Base-by-base conservation (phyloP, 2,329 filamentous ascomycete species). In the Rutstroemia sp. region DNA sequence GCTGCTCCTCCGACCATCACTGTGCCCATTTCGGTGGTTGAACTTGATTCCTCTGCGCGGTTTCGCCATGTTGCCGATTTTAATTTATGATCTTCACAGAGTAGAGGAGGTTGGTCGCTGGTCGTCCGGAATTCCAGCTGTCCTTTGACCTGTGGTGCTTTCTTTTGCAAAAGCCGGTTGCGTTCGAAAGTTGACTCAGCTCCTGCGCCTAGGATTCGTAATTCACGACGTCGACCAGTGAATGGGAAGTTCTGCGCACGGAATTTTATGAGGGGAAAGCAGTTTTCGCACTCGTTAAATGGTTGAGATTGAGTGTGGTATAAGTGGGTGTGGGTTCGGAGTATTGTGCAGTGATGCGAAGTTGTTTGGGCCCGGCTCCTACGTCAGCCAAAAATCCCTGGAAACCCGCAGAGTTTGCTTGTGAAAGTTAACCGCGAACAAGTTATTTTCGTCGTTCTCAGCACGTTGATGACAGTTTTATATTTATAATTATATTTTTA, bases 1-100 rank as follows among this genome's bases (percentile, higher is more conserved):
- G 77, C 85, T 88, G 57, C 81, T 79, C 65, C 86, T 83, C 64
- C 83, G 78, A 16, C 67, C 69, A 61, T 71, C 68, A 45, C 67
- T 59, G 44, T 65, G 61, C 18, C 67, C 66, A 64, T 67, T 69
- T n/a, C 69, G 58, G 57, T 69, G 69, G 48, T 67, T 70, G 69
- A 81, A 82, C 67, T 80, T 79, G 69, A 82, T 76, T 64, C 78
- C 75, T 65, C 76, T 77, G 66, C 75, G 74, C 52, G 77, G 72
- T 65, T 74, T 75, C 34, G 73, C 71, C 74, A 76, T 76, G 25
- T 54, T 57, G 54, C 51, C 45, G 38, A 50, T 44, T 55, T 56
- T n/a, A 27, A 44, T 16, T 47, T 18, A 6, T 27, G 44, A 47
- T 54, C 27, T 54, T 54, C 14, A 23, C 27, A 30, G 10, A 10